Evolutionary conservation across 2,329 filamentous ascomycete species (phyloP).

Genomic region (Microdochium trichocladiopsis): DNA sequence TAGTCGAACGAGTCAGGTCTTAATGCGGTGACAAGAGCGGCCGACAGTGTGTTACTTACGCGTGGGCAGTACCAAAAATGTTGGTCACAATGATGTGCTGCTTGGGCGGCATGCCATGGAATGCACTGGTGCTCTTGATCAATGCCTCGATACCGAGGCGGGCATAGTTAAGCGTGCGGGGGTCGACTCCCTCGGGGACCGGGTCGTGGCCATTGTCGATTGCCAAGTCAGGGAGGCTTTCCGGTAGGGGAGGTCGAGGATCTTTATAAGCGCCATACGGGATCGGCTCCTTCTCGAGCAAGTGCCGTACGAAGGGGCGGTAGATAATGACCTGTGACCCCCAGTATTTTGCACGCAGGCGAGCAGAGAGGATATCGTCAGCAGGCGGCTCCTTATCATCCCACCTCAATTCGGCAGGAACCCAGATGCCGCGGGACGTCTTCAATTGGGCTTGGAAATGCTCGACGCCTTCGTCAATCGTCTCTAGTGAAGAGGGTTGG

Average conservation of each 20-base stretch:
- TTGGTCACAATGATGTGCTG: conserved; percentile 83
- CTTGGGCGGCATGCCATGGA: conserved; percentile 53
- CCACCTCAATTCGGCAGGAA: conserved; percentile 46
- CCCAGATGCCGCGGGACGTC: conserved; percentile 36
- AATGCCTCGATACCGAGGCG: conserved; percentile 63
- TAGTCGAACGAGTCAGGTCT: no score
- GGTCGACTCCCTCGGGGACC: conserved; percentile 29
- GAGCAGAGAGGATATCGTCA: conserved; percentile 69
- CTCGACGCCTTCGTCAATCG: conserved; percentile 20
- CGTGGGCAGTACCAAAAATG: conserved; percentile 89
- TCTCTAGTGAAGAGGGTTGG: neutral
- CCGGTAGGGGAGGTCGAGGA: conserved; percentile 8
- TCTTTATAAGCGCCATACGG: conserved; percentile 12
- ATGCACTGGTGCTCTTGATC: conserved; percentile 78
- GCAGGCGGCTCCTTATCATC: conserved; percentile 64
- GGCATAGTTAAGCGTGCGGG: conserved; percentile 46
- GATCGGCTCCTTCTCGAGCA: conserved; percentile 33
- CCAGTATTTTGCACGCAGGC: conserved; percentile 90
- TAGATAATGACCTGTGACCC: conserved; percentile 87
- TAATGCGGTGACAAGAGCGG: no score
- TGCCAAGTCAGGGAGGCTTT: conserved; percentile 5
- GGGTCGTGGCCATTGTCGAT: conserved; percentile 6
- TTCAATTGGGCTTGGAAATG: conserved; percentile 39
- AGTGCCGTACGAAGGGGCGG: conserved; percentile 61
- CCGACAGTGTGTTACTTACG: conserved; percentile 56